Evolutionary conservation across 345 rosid species (phyloP).

Genomic region (Acer campestre): DNA sequence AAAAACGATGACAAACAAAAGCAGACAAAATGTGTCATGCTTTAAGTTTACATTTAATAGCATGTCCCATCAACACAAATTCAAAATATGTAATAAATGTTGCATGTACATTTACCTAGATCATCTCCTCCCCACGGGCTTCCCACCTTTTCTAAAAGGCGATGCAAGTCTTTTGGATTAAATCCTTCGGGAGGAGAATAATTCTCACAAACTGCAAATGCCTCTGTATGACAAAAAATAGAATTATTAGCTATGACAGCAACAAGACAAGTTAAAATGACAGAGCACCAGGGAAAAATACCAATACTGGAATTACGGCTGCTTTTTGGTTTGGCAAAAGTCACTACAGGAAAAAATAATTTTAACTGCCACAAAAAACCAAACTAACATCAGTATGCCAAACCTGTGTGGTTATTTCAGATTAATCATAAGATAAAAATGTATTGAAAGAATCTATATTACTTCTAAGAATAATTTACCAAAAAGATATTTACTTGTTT

Average conservation of each 20-base stretch:
- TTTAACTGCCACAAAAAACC: conserved; percentile 63
- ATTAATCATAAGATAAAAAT: not conserved
- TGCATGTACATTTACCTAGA: conserved; percentile 52
- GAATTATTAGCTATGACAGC: conserved; percentile 12
- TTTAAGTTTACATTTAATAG: not conserved
- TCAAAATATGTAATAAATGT: not conserved
- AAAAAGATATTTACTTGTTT: not conserved
- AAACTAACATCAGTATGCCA: not conserved
- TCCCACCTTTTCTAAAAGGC: conserved; percentile 84
- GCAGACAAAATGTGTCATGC: not conserved
- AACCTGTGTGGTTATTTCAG: not conserved
- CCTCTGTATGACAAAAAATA: conserved; percentile 57
- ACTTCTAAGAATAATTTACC: not conserved
- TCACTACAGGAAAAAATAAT: conserved; percentile 85
- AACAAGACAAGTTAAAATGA: conserved; percentile 10
- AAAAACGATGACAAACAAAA: not conserved
- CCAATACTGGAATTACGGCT: conserved; percentile 99
- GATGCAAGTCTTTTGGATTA: conserved; percentile 75
- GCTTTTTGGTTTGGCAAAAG: conserved; percentile 97
- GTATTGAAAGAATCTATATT: not conserved
- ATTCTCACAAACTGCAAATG: conserved; percentile 94
- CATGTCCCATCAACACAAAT: not conserved
- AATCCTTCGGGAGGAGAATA: conserved; percentile 90
- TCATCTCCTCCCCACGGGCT: conserved; percentile 89
- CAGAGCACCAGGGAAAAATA: conserved; percentile 18